A percentile compares a stretch with the other conserved stretches of the same genome.
Evolutionary conservation across 164 flowering plant species (phyloP).

Genomic region (Piper longum): DNA sequence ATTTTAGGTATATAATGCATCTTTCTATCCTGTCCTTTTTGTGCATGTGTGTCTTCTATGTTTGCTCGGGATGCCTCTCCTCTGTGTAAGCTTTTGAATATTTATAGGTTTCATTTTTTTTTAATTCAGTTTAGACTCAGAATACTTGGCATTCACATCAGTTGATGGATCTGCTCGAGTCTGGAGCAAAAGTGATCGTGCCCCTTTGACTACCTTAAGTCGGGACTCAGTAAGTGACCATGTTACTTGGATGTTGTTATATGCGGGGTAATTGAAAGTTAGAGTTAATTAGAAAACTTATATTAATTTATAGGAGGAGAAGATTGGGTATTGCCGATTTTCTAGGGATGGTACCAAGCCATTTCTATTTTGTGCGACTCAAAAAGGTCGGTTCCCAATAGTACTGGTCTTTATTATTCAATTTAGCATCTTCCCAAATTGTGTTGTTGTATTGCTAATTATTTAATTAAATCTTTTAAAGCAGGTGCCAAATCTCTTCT

Average conservation of each 20-base stretch:
- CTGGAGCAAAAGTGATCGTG: conserved; percentile 78
- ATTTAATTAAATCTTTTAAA: neutral
- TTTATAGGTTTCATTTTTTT: neutral
- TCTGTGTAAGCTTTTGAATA: neutral
- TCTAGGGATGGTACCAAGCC: conserved; percentile 96
- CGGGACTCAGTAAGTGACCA: conserved; percentile 43
- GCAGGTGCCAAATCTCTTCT: conserved; percentile 60
- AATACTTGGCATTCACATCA: conserved; percentile 79
- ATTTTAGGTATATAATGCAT: conserved; percentile 49
- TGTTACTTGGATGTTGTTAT: neutral
- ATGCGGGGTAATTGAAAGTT: no score
- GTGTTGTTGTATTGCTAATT: conserved; percentile 1
- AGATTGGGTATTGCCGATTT: conserved; percentile 78
- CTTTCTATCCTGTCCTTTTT: neutral
- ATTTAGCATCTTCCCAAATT: neutral
- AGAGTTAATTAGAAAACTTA: neutral
- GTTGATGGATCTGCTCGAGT: conserved; percentile 86
- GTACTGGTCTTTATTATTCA: neutral
- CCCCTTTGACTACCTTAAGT: conserved; percentile 52
- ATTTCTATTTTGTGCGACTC: conserved; percentile 76
- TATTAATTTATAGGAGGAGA: conserved; percentile 51
- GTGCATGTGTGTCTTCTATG: neutral
- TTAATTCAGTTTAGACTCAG: conserved; percentile 68
- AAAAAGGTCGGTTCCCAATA: conserved; percentile 38
- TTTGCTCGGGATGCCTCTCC: neutral